Conservation (phyloP, 371 early-diverging fungal species). For the Rhizopus sp. region DNA sequence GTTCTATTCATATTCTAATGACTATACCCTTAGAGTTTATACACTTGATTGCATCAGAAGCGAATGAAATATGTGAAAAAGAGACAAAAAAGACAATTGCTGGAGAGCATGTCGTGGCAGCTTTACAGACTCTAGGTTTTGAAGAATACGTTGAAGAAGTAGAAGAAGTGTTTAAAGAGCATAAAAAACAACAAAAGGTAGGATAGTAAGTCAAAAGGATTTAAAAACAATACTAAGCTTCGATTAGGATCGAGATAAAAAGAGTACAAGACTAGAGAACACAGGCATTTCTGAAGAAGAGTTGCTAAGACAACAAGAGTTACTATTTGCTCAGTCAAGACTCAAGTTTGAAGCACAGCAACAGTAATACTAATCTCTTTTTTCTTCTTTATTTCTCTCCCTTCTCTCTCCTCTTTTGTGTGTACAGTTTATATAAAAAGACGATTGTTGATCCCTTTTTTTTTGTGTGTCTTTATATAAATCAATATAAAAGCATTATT, state of each 20-base stretch:
- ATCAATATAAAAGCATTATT: neutral
- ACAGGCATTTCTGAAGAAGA: conserved; percentile 94
- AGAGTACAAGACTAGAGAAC: conserved; percentile 83
- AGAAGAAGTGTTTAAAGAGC: conserved; percentile 87
- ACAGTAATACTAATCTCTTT: conserved; percentile 24
- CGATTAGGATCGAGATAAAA: conserved; percentile 84
- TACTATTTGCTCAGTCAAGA: conserved; percentile 93
- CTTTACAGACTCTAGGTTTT: conserved; percentile 92
- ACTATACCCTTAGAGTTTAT: conserved; percentile 77
- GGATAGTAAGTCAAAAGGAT: neutral
- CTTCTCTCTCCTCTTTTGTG: conserved; percentile 7
- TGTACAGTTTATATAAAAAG: conserved; percentile 13
- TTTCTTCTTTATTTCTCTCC: too few species aligned
- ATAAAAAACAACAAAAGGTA: conserved; percentile 86
- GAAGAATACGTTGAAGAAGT: conserved; percentile 91
- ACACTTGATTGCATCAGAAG: conserved; percentile 90
- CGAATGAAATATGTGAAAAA: conserved; percentile 97
- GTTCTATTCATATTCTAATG: neutral
- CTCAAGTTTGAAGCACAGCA: conserved; percentile 69
- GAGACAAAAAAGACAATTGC: conserved; percentile 98
- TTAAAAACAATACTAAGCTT: neutral
- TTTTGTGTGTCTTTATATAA: neutral
- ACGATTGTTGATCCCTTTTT: neutral
- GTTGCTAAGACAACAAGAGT: conserved; percentile 84
- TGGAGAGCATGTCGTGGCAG: conserved; percentile 94